Evolutionary conservation across 352 stramenopile species (phyloP), one percentile per base, ranked within the genome.

Genomic region (Phytopythium vexans): DNA sequence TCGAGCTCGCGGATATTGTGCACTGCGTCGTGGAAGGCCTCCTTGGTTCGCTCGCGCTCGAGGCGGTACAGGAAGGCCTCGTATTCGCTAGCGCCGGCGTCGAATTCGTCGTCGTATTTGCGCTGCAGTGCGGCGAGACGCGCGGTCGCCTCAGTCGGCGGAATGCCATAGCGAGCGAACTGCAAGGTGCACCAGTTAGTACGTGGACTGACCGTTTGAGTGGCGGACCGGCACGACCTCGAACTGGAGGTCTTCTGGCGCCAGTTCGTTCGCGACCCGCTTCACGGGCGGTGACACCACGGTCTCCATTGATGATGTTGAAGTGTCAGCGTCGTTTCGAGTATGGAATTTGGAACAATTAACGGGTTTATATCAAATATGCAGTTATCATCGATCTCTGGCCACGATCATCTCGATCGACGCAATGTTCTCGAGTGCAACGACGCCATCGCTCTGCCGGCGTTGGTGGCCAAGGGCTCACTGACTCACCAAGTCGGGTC

Each of bases 21-120:
- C 44, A 83, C 56, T 11, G 77, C 77, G 4, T 64, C 54, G 14
- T 71, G 58, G 50, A 76, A 88, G 4, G 70, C 58, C 32, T 82
- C 60, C 45, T 80, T 79, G 39, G 66, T 67, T 40, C 75, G 70
- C 56, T 78, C 62, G 21, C 82, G 64, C 41, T 80, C 60, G 3
- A 72, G 51, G 4, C 66, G 64, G n/a, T 69, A 64, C 34, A 68
- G 33, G 31, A 63, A 72, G 35, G 59, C 56, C 5, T 83, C 73
- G 40, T 74, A 72, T 41, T 85, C 77, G 8, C 43, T 44, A 16
- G 60, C 48, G 0, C 43, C 63, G 9, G 57, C 46, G 4, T 83
- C 70, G 40, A 77, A 88, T 54, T 90, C 80, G 34, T 87, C 71
- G 41, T 87, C 72, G 56, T 88, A 90, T 46, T 59, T 72, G 14